Evolutionary conservation across 768 basidiomycete genomes (phyloP), one percentile per base, ranked within the genome.

Genomic region (Lactifluus volemus): DNA sequence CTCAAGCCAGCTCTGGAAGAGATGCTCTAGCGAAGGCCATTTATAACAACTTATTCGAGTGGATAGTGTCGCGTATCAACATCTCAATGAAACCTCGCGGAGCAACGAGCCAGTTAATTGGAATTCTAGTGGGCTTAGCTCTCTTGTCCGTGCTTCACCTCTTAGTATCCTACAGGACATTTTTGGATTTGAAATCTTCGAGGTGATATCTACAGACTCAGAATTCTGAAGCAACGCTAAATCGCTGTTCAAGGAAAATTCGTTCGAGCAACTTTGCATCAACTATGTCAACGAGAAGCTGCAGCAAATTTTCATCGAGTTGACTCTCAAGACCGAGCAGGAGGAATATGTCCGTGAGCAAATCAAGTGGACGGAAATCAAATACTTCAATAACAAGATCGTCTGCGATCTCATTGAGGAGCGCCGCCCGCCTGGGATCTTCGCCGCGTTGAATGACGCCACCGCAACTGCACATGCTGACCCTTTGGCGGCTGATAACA

Each of bases 251-350:
- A 67, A 94, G 88, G 90, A 94, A 72, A 96, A 96, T 73, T 93
- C 92, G 5, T 94, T 95, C 70, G 93, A 95, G 71, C 94, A 99
- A 73, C 84, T 99, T 19, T 99, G 97, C 77, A 99, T 99, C 81
- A 99, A 99, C 78, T 99, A 99, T 69, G 97, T 98, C 77, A 99
- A 99, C 79, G 97, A 99, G 75, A 99, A 99, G 75, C 81, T 99
- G 29, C 96, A 99, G 68, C 96, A 96, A 71, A 99, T 98, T 69
- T 99, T 99, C 76, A 99, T 99, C 69, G 95, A 99, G 73, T 80
- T 99, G 53, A 99, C 97, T 0, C 79, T 99, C 70, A 99, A 99
- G 79, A 94, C 96, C 17, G 97, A 99, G 71, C 97, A 99, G 73
- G 97, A 99, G 71, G 97, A 99, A 75, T 99, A 99, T 69, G 93